Evolutionary conservation across 2,329 filamentous ascomycete genomes (phyloP).

Genomic region (Hypoxylon sp.): DNA sequence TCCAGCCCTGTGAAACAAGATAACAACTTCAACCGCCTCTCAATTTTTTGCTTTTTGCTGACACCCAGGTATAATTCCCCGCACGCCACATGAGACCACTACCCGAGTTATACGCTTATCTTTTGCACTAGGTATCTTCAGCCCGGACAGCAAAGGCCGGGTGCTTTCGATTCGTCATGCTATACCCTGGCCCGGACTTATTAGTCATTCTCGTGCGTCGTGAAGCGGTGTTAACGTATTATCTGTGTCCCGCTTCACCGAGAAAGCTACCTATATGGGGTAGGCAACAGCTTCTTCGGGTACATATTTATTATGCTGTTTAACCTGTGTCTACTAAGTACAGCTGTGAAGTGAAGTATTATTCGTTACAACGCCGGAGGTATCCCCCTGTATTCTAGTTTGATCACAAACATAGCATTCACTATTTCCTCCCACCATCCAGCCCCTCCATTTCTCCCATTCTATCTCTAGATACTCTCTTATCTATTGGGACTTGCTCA

Average conservation of each 20-base stretch:
- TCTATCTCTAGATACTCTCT: neutral
- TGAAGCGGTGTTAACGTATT: conserved; percentile 6
- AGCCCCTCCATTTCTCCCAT: neutral
- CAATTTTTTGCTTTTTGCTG: conserved; percentile 2
- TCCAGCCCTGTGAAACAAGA: neutral
- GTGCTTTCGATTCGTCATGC: conserved; percentile 5
- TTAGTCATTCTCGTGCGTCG: conserved; percentile 1
- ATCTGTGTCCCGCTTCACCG: neutral
- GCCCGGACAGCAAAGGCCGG: conserved; percentile 10
- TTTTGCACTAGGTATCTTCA: conserved; percentile 7
- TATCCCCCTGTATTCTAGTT: conserved; percentile 1
- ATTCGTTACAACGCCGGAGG: neutral
- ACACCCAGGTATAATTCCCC: conserved; percentile 2
- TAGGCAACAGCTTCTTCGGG: neutral
- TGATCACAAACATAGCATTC: conserved; percentile 1
- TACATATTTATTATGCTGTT: neutral
- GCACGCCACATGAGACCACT: conserved; percentile 31
- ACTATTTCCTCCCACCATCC: neutral
- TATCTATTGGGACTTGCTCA: neutral
- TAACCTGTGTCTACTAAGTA: neutral
- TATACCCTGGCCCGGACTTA: neutral
- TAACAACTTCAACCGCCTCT: neutral
- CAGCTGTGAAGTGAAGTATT: neutral
- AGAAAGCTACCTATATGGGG: neutral
- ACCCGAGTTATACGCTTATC: conserved; percentile 7